Percentiles rank a stretch among this genome's conserved stretches.
phyloP scores from a whole-genome alignment of 1,284 basidiomycete species.

The Athelia sp. region DNA sequence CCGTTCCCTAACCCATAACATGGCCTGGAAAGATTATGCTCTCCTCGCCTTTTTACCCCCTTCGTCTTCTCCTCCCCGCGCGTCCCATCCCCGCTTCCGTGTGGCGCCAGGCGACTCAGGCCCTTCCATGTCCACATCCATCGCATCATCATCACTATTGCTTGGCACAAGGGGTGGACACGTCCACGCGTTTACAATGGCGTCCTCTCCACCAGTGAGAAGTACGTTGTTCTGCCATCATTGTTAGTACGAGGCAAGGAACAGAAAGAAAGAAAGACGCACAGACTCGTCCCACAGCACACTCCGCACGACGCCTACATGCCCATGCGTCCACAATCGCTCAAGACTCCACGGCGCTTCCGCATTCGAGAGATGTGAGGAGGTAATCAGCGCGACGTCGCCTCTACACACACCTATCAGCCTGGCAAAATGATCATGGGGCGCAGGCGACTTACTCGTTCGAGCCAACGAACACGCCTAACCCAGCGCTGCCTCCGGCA shows the following conservation, averaged over 20 bases:
- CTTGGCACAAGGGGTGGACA: slow-evolving; percentile 11
- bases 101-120: not conserved
- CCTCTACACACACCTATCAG: slow-evolving; percentile 23
- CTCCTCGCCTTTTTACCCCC: slow-evolving; percentile 3
- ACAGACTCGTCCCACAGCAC: slow-evolving; percentile 30
- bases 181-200: slow-evolving; percentile 27
- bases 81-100: not conserved
- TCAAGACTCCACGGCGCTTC: slow-evolving; percentile 24
- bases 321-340: slow-evolving; percentile 23
- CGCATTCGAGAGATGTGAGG: slow-evolving; percentile 18
- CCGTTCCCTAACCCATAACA: too few species aligned
- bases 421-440: too few species aligned
- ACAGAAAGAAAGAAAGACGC: slow-evolving; percentile 5
- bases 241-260: not conserved
- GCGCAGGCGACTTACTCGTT: slow-evolving; percentile 25
- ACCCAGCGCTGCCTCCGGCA: slow-evolving; percentile 21
- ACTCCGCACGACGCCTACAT: slow-evolving; percentile 30
- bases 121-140: slow-evolving; percentile 3
- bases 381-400: slow-evolving; percentile 27
- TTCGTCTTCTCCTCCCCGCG: not conserved
- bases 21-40: too few species aligned
- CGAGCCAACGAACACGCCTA: slow-evolving; percentile 30
- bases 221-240: slow-evolving; percentile 26
- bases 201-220: slow-evolving; percentile 33
- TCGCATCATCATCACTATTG: not conserved